Evolutionary conservation across 495 filamentous ascomycete genomes (phyloP).

Genomic region (Rostrohypoxylon terebratum): DNA sequence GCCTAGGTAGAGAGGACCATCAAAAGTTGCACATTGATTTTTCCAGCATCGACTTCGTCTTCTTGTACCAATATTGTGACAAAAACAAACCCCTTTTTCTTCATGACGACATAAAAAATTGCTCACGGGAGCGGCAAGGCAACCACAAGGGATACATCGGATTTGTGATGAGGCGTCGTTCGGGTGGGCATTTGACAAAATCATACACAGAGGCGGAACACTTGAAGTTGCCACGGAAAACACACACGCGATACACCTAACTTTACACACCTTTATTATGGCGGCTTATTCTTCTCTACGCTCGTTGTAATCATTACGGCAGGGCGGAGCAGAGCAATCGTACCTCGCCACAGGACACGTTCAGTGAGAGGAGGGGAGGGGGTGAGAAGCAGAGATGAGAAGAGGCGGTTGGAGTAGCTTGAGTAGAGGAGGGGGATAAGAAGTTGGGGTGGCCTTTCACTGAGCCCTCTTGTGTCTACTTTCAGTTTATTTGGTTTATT

Average conservation of each 20-base stretch:
- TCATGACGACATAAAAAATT: constrained; percentile 51
- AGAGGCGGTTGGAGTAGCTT: neutral
- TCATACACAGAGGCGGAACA: constrained; percentile 34
- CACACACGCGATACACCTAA: constrained; percentile 34
- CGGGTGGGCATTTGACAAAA: constrained; percentile 37
- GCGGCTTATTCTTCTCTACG: constrained; percentile 60
- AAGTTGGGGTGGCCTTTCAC: constrained; percentile 10
- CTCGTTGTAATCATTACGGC: constrained; percentile 66
- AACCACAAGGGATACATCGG: constrained; percentile 42
- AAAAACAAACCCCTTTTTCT: constrained; percentile 43
- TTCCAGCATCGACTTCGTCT: constrained; percentile 51
- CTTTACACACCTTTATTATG: constrained; percentile 43
- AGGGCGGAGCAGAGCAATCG: constrained; percentile 53
- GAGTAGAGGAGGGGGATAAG: neutral
- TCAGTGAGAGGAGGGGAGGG: constrained; percentile 21
- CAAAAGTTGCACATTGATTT: constrained; percentile 54
- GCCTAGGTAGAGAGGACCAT: constrained; percentile 48
- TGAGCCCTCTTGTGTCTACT: constrained; percentile 43
- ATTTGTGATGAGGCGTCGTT: constrained; percentile 48
- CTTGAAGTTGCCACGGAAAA: constrained; percentile 39
- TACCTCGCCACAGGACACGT: constrained; percentile 49
- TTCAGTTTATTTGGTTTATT: constrained; percentile 37
- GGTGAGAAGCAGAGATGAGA: neutral
- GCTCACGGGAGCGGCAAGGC: constrained; percentile 42
- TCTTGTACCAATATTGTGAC: constrained; percentile 54